phyloP scores from a whole-genome alignment of 768 basidiomycete genomes.

The Lepiota venenata region DNA sequence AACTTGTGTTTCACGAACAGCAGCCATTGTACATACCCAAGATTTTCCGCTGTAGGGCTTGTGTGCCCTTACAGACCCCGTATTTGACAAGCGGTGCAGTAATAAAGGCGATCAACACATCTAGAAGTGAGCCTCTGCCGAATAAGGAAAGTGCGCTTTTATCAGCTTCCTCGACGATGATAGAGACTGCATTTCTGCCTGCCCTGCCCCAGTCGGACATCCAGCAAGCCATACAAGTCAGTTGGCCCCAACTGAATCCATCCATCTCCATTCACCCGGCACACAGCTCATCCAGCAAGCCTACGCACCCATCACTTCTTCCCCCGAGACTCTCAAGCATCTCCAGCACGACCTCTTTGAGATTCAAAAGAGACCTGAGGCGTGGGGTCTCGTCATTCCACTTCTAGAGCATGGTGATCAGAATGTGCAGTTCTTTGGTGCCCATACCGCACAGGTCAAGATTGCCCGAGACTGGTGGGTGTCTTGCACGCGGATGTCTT shows the following conservation, averaged over 20 bases:
- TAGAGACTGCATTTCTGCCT: conserved; percentile 47
- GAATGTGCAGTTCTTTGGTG: conserved; percentile 93
- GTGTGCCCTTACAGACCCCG: too few relatives aligned
- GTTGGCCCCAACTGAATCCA: conserved; percentile 22
- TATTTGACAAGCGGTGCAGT: too few relatives aligned
- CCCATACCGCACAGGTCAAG: conserved; percentile 92
- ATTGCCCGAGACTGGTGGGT: conserved; percentile 88
- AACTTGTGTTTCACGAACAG: too few relatives aligned
- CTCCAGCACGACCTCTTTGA: conserved; percentile 74
- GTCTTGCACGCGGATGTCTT: background rate
- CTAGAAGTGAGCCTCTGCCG: too few relatives aligned
- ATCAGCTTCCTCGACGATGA: conserved; percentile 20
- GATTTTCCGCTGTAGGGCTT: too few relatives aligned
- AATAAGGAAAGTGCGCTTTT: background rate
- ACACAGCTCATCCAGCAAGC: conserved; percentile 66
- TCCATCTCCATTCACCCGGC: conserved; percentile 5
- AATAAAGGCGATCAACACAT: too few relatives aligned
- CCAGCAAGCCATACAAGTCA: conserved; percentile 57
- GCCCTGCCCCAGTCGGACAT: conserved; percentile 48
- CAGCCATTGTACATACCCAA: too few relatives aligned
- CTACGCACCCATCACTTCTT: conserved; percentile 51
- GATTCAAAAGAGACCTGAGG: conserved; percentile 71
- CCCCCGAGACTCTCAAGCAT: conserved; percentile 57
- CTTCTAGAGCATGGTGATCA: conserved; percentile 67
- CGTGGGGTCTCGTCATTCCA: conserved; percentile 83